Conservation (phyloP, 2,329 filamentous ascomycete species). For the Xylaria sp. region DNA sequence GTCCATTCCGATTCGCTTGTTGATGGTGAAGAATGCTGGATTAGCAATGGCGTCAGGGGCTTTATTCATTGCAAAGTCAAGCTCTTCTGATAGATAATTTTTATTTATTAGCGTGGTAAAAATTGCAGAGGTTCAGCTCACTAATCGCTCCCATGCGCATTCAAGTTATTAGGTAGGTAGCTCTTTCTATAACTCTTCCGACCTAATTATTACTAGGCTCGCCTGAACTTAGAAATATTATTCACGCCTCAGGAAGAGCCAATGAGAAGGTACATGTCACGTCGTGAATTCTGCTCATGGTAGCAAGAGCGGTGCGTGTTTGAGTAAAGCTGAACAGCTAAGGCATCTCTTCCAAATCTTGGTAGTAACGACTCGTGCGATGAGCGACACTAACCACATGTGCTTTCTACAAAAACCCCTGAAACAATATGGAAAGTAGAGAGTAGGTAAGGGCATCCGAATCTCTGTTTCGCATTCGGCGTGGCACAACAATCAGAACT, state of each 20-base stretch:
- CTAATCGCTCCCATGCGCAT: neutral
- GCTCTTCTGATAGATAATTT: conserved; percentile 28
- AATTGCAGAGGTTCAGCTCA: neutral
- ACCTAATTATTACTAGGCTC: neutral
- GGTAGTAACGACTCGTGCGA: neutral
- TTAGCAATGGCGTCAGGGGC: conserved; percentile 88
- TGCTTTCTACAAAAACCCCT: conserved; percentile 4
- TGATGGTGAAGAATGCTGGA: conserved; percentile 83
- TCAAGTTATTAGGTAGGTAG: neutral
- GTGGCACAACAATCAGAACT: neutral
- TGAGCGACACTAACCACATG: neutral
- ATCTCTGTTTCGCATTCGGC: neutral
- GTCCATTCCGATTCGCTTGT: conserved; percentile 70
- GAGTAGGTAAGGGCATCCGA: conserved; percentile 4
- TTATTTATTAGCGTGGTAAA: neutral
- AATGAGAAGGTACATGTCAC: too few species aligned
- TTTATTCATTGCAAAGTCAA: conserved; percentile 66
- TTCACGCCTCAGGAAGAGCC: too few species aligned
- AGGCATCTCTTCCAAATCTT: neutral
- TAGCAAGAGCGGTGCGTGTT: neutral
- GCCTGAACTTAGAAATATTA: too few species aligned
- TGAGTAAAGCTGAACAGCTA: too few species aligned
- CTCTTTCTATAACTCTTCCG: neutral
- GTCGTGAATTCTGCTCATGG: too few species aligned
- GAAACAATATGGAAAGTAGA: conserved; percentile 3